Evolutionary conservation across 176 grass and related monocot genomes (phyloP).

Genomic region (Cenchrus americanus): DNA sequence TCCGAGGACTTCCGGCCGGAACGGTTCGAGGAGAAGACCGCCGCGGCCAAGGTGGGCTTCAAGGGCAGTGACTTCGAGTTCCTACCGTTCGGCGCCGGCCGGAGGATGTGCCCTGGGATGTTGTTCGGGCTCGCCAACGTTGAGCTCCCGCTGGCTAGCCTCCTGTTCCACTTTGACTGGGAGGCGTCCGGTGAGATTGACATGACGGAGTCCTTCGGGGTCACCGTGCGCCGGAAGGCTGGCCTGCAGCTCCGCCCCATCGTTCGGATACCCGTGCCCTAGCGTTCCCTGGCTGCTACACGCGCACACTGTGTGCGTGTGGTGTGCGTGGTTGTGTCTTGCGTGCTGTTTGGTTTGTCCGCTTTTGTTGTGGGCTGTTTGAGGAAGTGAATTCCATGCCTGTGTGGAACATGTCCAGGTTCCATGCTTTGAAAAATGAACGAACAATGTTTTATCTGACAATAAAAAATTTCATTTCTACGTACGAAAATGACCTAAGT

Average conservation of each 20-base stretch:
- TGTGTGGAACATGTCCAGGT: too few relatives aligned
- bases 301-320: too few relatives aligned
- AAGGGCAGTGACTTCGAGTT: conserved; percentile 49
- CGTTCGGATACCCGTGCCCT: conserved; percentile 17
- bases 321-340: too few relatives aligned
- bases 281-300: background rate
- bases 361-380: too few relatives aligned
- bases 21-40: conserved; percentile 10
- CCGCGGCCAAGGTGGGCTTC: conserved; percentile 8
- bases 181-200: conserved; percentile 36
- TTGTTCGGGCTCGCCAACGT: conserved; percentile 51
- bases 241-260: conserved; percentile 23
- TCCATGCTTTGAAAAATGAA: too few relatives aligned
- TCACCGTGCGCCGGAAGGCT: conserved; percentile 18
- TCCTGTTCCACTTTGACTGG: conserved; percentile 60
- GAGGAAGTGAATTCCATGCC: too few relatives aligned
- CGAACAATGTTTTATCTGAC: too few relatives aligned
- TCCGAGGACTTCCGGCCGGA: conserved; percentile 53
- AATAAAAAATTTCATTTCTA: too few relatives aligned
- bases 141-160: conserved; percentile 47
- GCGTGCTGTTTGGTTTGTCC: too few relatives aligned
- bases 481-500: too few relatives aligned
- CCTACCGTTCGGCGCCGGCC: conserved; percentile 52
- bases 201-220: conserved; percentile 45
- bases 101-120: conserved; percentile 61